Conservation (phyloP, 2,329 filamentous ascomycete species). For the Claviceps sorghi region DNA sequence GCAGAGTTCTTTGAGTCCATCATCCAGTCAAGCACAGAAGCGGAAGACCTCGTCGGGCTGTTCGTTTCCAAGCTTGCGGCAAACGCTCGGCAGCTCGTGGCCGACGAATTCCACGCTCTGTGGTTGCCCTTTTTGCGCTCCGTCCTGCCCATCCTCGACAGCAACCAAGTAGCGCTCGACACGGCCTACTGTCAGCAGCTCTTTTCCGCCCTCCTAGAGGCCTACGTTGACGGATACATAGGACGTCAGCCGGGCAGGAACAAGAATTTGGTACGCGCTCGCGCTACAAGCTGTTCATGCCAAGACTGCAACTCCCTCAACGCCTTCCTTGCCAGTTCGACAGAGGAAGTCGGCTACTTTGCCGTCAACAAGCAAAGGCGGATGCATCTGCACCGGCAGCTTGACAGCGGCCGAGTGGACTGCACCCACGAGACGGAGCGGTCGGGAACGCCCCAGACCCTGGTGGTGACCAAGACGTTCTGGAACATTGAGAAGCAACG, state of each 20-base stretch:
- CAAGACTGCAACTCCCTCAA: slow-evolving; percentile 13
- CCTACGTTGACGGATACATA: slow-evolving; percentile 13
- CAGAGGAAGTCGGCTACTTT: background rate
- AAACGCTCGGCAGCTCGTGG: slow-evolving; percentile 7
- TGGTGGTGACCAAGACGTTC: slow-evolving; percentile 15
- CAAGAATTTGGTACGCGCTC: background rate
- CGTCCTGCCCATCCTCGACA: slow-evolving; percentile 8
- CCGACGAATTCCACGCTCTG: slow-evolving; percentile 9
- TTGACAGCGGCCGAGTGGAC: slow-evolving; percentile 7
- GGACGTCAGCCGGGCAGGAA: slow-evolving; percentile 6
- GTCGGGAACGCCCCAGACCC: slow-evolving; percentile 2
- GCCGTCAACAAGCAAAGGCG: slow-evolving; percentile 4
- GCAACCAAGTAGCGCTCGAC: slow-evolving; percentile 4
- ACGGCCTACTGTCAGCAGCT: slow-evolving; percentile 11
- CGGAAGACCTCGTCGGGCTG: slow-evolving; percentile 7
- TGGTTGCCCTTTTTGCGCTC: slow-evolving; percentile 19
- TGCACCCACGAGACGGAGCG: slow-evolving; percentile 12
- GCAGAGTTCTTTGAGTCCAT: slow-evolving; percentile 5
- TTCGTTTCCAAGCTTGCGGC: slow-evolving; percentile 10
- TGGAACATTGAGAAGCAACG: slow-evolving; percentile 2
- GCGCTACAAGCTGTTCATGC: slow-evolving; percentile 11
- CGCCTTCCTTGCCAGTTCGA: slow-evolving; percentile 11
- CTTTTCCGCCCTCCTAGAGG: slow-evolving; percentile 10
- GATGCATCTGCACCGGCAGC: slow-evolving; percentile 10
- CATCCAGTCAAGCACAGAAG: slow-evolving; percentile 7